These are phyloP conservation scores for Viola odorata DNA, from an alignment of 345 rosid species.

Conservation along the genomic window DNA sequence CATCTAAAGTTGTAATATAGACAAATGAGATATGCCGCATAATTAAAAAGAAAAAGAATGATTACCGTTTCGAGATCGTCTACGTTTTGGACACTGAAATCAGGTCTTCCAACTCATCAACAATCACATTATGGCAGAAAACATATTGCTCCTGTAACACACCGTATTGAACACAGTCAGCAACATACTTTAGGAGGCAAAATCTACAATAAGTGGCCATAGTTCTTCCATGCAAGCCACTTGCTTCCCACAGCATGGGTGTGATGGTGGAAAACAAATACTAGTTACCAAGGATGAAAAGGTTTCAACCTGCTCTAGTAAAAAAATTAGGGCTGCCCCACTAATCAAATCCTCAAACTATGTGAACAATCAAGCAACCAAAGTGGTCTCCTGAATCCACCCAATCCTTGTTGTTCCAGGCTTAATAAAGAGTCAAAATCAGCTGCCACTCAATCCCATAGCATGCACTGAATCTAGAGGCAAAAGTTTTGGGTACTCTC, in stretches of 20 bases:
- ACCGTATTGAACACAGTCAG: slow-evolving; percentile 2
- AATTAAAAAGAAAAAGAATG: background rate
- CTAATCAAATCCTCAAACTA: too few species aligned
- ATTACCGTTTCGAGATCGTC: slow-evolving; percentile 7
- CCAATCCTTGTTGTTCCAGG: too few species aligned
- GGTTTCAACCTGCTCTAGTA: too few species aligned
- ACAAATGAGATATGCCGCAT: background rate
- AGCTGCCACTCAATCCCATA: too few species aligned
- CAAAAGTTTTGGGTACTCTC: too few species aligned
- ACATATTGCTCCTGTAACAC: slow-evolving; percentile 59
- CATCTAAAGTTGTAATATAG: background rate
- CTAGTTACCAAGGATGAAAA: too few species aligned
- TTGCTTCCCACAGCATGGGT: background rate
- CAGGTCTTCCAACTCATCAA: slow-evolving; percentile 66
- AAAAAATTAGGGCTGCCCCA: too few species aligned
- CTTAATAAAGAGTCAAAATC: too few species aligned
- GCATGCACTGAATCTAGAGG: too few species aligned
- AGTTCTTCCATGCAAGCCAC: background rate
- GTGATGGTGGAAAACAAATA: too few species aligned
- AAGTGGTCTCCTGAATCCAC: too few species aligned
- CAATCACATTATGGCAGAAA: slow-evolving; percentile 68
- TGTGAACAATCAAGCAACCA: too few species aligned
- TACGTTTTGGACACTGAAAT: slow-evolving; percentile 17
- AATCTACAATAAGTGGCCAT: background rate
- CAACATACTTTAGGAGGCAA: background rate